Conservation (phyloP, 345 rosid genomes). For the Eucalyptus regnans region DNA sequence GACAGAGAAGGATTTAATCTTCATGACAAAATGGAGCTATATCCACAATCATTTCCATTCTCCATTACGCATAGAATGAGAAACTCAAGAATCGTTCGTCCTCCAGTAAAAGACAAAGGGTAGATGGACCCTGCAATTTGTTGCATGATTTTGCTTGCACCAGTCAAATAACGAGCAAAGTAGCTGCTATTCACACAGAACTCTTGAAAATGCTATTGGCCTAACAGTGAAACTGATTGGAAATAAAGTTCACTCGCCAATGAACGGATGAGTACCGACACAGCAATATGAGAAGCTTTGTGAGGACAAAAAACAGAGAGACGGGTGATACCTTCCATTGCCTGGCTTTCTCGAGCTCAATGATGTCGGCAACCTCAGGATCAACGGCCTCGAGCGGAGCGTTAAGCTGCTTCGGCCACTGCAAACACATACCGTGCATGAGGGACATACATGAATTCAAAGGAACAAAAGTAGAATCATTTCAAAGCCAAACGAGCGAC, state of each 20-base stretch:
- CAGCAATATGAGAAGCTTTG: background rate
- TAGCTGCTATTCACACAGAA: background rate
- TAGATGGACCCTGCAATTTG: background rate
- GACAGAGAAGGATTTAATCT: background rate
- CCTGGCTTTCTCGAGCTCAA: constrained; percentile 93
- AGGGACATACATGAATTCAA: background rate
- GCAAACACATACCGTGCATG: background rate
- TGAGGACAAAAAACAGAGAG: background rate
- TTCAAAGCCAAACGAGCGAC: background rate
- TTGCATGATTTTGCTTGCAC: background rate
- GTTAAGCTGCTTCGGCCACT: constrained; percentile 99
- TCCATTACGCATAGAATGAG: background rate
- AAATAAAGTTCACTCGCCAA: background rate
- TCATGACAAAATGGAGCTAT: background rate
- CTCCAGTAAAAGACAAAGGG: background rate
- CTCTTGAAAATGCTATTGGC: background rate
- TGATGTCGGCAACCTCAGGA: constrained; percentile 90
- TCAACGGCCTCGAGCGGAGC: constrained; percentile 86
- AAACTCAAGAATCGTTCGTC: background rate
- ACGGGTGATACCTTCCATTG: constrained; percentile 77
- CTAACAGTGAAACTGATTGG: background rate
- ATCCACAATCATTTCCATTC: background rate
- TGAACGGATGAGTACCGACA: background rate
- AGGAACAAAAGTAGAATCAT: background rate
- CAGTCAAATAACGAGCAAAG: background rate